Base-by-base conservation (phyloP, 495 filamentous ascomycete genomes). In the Penicillium tannophilum region DNA sequence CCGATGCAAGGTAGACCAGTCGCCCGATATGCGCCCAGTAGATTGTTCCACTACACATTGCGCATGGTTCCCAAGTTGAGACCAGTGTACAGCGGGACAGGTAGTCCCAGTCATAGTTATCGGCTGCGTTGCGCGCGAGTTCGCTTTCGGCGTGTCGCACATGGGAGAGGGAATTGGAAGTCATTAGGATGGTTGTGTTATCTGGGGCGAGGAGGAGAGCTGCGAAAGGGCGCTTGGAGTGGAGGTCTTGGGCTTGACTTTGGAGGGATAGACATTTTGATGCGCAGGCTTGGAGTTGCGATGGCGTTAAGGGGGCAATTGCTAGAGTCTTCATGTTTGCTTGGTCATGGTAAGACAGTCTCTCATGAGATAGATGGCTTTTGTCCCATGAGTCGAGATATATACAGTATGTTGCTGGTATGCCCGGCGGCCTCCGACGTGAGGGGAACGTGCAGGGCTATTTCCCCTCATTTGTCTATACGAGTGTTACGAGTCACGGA, bases 21-120 rank as follows among this genome's bases (percentile, higher is more conserved):
- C 81, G 69, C 10, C 81, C 82, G 42, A 83, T 84, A 60, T 82
- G 77, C 55, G 81, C 80, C 81, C 82, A 84, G 66, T 84, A 76
- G 28, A 73, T 70, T 11, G 73, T 74, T 14, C 68, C 71, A 52
- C 72, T 72, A 58, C 82, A 84, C 81, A 84, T 84, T 17, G 78
- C 81, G 61, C 81, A 84, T 7, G 81, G 82, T 61, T 85, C 81
- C 80, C 82, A 85, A 6, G 80, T 82, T 16, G 75, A 78, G 20
- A 82, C 73, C 24, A 83, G 66, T 3, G 82, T 82, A 57, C 80
- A 82, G 10, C 57, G 61, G 63, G 74, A 76, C 0, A 84, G 71
- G 59, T 76, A 85, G 6, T 73, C 72, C 61, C 76, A 77, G 14
- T 74, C 64, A 54, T 79, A 83, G 57, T 83, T 81, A 4, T 69